These are phyloP conservation scores for Raddia distichophylla DNA, from an alignment of 176 grass and related monocot genomes.

Conservation along the genomic window DNA sequence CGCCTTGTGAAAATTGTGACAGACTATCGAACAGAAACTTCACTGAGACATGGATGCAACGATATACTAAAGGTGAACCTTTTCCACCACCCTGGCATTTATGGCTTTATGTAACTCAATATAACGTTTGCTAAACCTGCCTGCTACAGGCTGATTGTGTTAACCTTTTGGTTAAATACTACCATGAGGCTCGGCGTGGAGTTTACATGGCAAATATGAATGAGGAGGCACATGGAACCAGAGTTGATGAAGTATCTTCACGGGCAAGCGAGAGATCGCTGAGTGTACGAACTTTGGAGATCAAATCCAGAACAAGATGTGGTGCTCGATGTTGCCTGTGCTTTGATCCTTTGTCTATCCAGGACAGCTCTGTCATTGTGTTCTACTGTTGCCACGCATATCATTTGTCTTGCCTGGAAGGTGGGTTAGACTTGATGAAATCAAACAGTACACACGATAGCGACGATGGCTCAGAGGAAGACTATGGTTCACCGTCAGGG, in stretches of 20 bases:
- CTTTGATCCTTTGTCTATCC: conserved; percentile 82
- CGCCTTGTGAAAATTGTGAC: conserved; percentile 96
- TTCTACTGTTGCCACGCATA: conserved; percentile 98
- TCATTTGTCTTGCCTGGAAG: conserved; percentile 76
- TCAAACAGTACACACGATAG: conserved; percentile 47
- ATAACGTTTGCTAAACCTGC: conserved; percentile 22
- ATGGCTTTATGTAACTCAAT: conserved; percentile 6
- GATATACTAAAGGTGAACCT: conserved; percentile 84
- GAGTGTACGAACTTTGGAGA: conserved; percentile 44
- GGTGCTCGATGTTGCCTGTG: conserved; percentile 87
- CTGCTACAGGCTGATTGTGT: conserved; percentile 79
- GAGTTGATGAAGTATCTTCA: conserved; percentile 45
- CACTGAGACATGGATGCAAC: conserved; percentile 91
- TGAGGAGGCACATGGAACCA: conserved; percentile 60
- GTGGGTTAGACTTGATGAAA: conserved; percentile 69
- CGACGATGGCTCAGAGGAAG: conserved; percentile 51
- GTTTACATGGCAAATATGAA: conserved; percentile 76
- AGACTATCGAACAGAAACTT: conserved; percentile 97
- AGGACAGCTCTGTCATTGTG: conserved; percentile 70
- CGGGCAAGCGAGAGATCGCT: conserved; percentile 53
- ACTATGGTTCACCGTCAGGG: conserved; percentile 38
- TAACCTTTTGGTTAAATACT: conserved; percentile 95
- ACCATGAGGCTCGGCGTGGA: conserved; percentile 77
- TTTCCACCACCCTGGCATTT: conserved; percentile 24
- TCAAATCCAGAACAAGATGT: conserved; percentile 89